phyloP scores from a whole-genome alignment of 2,329 filamentous ascomycete species.

The Ceratocystiopsis minuta region DNA sequence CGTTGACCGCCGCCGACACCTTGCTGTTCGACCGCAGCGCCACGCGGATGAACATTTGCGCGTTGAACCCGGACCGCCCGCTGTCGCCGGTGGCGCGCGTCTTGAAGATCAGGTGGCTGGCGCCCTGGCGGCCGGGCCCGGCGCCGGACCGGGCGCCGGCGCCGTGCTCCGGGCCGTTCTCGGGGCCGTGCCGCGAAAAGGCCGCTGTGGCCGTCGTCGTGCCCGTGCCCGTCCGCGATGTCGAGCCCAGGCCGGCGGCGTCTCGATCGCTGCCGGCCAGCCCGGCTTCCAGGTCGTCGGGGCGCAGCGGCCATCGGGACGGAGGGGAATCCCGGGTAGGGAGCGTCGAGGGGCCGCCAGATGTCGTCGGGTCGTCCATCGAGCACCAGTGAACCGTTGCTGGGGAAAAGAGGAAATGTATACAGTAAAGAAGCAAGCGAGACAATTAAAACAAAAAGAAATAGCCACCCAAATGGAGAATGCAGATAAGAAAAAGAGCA shows the following conservation, averaged over 20 bases:
- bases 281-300: not conserved
- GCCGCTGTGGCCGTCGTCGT: not conserved
- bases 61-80: slow-evolving; percentile 47
- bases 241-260: no score
- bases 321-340: no score
- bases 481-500: not conserved
- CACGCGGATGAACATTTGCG: slow-evolving; percentile 43
- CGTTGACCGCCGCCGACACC: slow-evolving; percentile 46
- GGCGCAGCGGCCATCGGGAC: no score
- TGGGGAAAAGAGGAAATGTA: not conserved
- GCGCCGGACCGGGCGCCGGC: no score
- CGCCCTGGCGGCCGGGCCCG: not conserved
- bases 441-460: not conserved
- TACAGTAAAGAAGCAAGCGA: not conserved
- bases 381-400: not conserved
- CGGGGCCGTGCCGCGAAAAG: not conserved
- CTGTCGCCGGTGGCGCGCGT: slow-evolving; percentile 37
- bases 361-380: no score
- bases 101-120: slow-evolving; percentile 4
- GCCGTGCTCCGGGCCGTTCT: no score
- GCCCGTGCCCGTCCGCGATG: not conserved
- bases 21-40: slow-evolving; percentile 45
- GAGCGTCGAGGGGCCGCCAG: no score
- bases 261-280: not conserved
- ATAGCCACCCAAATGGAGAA: not conserved